Evolutionary conservation across 164 flowering plant species (phyloP).

Genomic region (Piper longum): DNA sequence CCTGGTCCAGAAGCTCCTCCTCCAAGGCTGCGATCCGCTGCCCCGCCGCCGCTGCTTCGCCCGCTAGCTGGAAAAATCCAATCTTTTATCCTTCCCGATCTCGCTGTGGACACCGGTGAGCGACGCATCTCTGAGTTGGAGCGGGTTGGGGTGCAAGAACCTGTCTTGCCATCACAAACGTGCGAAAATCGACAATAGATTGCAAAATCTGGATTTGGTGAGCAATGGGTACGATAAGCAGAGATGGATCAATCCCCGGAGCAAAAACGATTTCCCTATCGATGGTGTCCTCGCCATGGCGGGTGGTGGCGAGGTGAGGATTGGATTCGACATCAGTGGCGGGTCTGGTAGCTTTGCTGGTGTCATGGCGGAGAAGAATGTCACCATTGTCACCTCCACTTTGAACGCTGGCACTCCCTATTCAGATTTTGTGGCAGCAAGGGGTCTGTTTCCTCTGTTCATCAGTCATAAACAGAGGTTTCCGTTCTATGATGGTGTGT

Average conservation of each 20-base stretch:
- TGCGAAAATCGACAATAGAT: slow-evolving; percentile 31
- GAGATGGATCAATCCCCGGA: slow-evolving; percentile 47
- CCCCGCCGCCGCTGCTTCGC: slow-evolving; percentile 81
- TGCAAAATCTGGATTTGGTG: slow-evolving; percentile 52
- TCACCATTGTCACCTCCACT: slow-evolving; percentile 62
- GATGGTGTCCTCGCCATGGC: slow-evolving; percentile 79
- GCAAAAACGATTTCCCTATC: slow-evolving; percentile 67
- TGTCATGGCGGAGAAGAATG: slow-evolving; percentile 76
- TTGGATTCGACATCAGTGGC: slow-evolving; percentile 80
- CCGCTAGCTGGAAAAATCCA: slow-evolving; percentile 37
- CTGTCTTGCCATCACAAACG: slow-evolving; percentile 42
- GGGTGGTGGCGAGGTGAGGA: slow-evolving; percentile 45
- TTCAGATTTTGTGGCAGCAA: slow-evolving; percentile 79
- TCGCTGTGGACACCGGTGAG: slow-evolving; percentile 75
- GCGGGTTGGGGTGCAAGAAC: slow-evolving; percentile 70
- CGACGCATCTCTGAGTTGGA: slow-evolving; percentile 64
- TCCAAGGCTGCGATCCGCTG: slow-evolving; percentile 80
- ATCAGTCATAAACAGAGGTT: slow-evolving; percentile 75
- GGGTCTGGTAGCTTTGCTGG: slow-evolving; percentile 93
- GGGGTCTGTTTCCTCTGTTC: slow-evolving; percentile 80
- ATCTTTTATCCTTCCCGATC: slow-evolving; percentile 40
- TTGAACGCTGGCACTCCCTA: slow-evolving; percentile 70
- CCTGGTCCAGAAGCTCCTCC: slow-evolving; percentile 68
- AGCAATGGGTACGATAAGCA: slow-evolving; percentile 41
- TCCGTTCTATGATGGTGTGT: slow-evolving; percentile 71